Evolutionary conservation across 768 basidiomycete species (phyloP).

Genomic region (Infundibulicybe gibba): DNA sequence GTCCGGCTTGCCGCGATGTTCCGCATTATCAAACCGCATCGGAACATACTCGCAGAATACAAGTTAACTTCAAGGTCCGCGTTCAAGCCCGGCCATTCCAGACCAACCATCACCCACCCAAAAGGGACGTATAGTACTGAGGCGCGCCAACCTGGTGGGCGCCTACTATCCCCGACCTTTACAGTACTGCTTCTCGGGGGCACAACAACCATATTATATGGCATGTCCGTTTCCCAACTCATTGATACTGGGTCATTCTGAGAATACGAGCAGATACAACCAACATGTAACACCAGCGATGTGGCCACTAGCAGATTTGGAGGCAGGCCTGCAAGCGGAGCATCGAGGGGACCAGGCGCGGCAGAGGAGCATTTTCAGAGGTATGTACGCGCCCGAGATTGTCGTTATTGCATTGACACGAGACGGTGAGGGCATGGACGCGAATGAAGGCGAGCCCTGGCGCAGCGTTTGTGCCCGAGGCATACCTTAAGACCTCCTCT

Average conservation of each 20-base stretch:
- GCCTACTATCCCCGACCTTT: constrained; percentile 14
- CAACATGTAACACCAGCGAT: constrained; percentile 53
- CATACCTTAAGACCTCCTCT: constrained; percentile 65
- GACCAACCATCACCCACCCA: constrained; percentile 40
- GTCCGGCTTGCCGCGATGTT: too few relatives aligned
- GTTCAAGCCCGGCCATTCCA: constrained; percentile 14
- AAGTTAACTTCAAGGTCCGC: too few relatives aligned
- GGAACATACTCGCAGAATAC: too few relatives aligned
- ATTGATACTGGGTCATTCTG: constrained; percentile 8
- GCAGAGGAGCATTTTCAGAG: constrained; percentile 50
- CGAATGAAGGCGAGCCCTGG: constrained; percentile 43
- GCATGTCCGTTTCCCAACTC: constrained; percentile 22
- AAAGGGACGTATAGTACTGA: constrained; percentile 34
- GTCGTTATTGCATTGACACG: constrained; percentile 3
- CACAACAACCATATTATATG: constrained; percentile 25
- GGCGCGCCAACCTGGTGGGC: constrained; percentile 18
- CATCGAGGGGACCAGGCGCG: constrained; percentile 49
- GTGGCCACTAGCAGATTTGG: constrained; percentile 67
- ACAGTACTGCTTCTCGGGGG: constrained; percentile 26
- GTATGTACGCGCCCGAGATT: constrained; percentile 30
- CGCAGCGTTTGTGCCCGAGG: constrained; percentile 34
- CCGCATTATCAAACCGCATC: too few relatives aligned
- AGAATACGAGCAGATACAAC: constrained; percentile 38
- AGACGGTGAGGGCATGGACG: constrained; percentile 48
- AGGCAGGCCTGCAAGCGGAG: constrained; percentile 61